Base-by-base conservation (phyloP, 2,329 filamentous ascomycete genomes). In the Hirsutella minnesotensis region DNA sequence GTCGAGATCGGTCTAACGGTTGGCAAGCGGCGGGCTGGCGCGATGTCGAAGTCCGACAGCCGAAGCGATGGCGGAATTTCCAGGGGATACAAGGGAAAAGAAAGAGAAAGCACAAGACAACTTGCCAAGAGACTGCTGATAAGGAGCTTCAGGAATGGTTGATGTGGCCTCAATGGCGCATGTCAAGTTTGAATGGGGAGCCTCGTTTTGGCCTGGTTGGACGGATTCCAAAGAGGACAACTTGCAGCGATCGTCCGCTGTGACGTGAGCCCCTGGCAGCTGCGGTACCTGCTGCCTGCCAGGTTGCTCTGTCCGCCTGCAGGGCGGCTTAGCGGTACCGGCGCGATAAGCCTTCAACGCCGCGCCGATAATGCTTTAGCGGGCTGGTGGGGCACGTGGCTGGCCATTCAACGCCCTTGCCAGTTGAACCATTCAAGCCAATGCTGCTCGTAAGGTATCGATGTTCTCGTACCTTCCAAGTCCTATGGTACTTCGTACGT, bases 191-290 rank as follows among this genome's bases (percentile, higher is more conserved):
- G 15, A 9, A 35, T 16, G 16, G 4, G 16, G 16, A 16, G 33
- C 16, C 33, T 34, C 33, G 45, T 41, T 37, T 44, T 18, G 43
- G 39, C 21, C 24, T 27, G 24, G 24, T 27, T 12, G 24, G 12
- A n/a, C n/a, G 18, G 16, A 29, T 8, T 29, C n/a, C 30, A 27
- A 60, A 63, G 53, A 63, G 60, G 59, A 63, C 60, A 63, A 59
- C 48, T 63, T 59, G 53, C 53, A 55, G 46, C 50, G 48, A 46
- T 44, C 44, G 41, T 41, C 33, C 21, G 15, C 30, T 42, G 40
- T 38, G 45, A 44, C 30, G 45, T 45, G 24, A 27, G 29, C 30
- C 19, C 42, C 29, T 18, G 10, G 10, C 38, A 18, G 29, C 27
- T 40, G 34, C 29, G 3, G 21, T 34, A 36, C 12, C 33, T 34